phyloP scores from a whole-genome alignment of 306 rosid species.

The Gleditsia sinensis region DNA sequence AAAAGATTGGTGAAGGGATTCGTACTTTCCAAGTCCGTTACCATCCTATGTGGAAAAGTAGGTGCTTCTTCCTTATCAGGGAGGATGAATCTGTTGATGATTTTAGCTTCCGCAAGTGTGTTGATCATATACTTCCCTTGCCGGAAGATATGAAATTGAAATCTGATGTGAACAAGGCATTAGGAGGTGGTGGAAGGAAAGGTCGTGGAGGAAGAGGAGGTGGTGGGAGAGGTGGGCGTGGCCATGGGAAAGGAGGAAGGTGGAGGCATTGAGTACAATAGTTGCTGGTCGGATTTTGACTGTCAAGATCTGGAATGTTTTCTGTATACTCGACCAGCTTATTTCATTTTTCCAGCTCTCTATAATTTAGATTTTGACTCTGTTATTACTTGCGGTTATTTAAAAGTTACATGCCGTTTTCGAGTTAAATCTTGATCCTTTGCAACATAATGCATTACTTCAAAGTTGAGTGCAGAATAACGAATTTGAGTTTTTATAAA shows the following conservation, averaged over 20 bases:
- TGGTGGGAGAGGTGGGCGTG: conserved; percentile 64
- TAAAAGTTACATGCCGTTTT: conserved; percentile 3
- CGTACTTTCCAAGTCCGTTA: conserved; percentile 67
- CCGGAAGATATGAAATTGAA: conserved; percentile 75
- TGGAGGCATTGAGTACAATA: conserved; percentile 51
- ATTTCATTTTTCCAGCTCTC: conserved; percentile 6
- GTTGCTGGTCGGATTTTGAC: conserved; percentile 13
- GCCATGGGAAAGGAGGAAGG: conserved; percentile 68
- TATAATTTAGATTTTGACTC: conserved; percentile 18
- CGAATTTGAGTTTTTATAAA: not conserved
- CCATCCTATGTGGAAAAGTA: conserved; percentile 77
- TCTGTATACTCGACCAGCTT: conserved; percentile 1
- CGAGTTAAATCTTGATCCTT: not conserved
- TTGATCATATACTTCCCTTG: conserved; percentile 82
- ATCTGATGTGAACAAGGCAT: conserved; percentile 55
- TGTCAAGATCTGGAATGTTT: not conserved
- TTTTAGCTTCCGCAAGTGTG: conserved; percentile 96
- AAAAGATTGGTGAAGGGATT: conserved; percentile 75
- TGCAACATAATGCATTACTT: not conserved
- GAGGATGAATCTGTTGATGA: conserved; percentile 75
- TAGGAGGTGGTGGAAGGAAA: conserved; percentile 53
- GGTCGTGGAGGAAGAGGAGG: conserved; percentile 63
- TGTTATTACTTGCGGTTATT: not conserved
- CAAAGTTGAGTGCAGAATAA: not conserved
- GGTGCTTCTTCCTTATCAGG: conserved; percentile 87